Conservation (phyloP, 2,329 filamentous ascomycete genomes). For the Sclerotinia nivalis region DNA sequence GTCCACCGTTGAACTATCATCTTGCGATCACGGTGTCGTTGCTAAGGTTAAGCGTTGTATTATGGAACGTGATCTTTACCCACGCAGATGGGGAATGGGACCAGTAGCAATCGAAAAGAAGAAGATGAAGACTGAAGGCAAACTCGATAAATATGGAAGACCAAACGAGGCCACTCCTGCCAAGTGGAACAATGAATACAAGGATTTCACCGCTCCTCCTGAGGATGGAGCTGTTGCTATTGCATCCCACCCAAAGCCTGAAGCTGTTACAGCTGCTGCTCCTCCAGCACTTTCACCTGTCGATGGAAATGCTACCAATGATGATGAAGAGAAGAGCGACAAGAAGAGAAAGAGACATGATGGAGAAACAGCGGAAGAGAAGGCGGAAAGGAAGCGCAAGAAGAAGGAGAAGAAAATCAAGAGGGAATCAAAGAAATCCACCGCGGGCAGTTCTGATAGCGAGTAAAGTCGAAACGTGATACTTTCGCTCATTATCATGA, state of each 20-base stretch:
- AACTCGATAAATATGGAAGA: slow-evolving; percentile 96
- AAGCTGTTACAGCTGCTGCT: slow-evolving; percentile 44
- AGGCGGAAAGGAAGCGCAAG: slow-evolving; percentile 53
- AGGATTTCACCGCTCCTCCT: slow-evolving; percentile 72
- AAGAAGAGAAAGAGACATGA: slow-evolving; percentile 82
- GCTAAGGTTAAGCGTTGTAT: slow-evolving; percentile 99
- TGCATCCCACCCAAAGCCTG: slow-evolving; percentile 44
- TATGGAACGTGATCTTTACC: slow-evolving; percentile 99
- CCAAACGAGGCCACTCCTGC: slow-evolving; percentile 90
- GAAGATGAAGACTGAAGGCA: slow-evolving; percentile 98
- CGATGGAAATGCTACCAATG: slow-evolving; percentile 48
- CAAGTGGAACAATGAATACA: slow-evolving; percentile 91
- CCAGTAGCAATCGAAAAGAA: slow-evolving; percentile 96
- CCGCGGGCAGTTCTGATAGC: slow-evolving; percentile 46
- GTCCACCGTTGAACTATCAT: slow-evolving; percentile 95
- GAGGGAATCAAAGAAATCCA: slow-evolving; percentile 52
- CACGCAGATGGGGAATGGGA: slow-evolving; percentile 92
- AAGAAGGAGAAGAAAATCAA: slow-evolving; percentile 55
- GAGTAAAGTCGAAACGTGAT: slow-evolving; percentile 43
- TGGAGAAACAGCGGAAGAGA: slow-evolving; percentile 70
- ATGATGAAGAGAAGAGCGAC: slow-evolving; percentile 59
- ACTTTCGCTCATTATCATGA: slow-evolving; percentile 9
- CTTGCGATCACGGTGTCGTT: slow-evolving; percentile 95
- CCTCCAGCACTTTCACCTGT: slow-evolving; percentile 43
- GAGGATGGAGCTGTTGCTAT: slow-evolving; percentile 41